Evolutionary conservation across 208 protist species (phyloP).

Genomic region (Lotmaria passim): DNA sequence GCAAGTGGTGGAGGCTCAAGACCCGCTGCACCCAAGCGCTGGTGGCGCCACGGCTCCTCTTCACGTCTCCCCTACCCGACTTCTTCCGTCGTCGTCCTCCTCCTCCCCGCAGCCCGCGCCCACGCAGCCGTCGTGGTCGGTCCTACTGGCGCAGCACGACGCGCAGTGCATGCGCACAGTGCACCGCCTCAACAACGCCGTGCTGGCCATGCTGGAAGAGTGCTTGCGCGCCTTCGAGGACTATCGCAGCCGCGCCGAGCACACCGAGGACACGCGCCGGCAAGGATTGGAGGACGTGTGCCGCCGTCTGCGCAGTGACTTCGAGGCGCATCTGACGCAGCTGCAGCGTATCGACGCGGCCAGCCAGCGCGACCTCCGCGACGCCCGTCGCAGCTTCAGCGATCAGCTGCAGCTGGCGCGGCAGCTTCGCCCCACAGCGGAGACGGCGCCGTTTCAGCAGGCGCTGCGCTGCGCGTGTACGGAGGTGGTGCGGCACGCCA

Average conservation of each 20-base stretch:
- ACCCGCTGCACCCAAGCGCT: not conserved
- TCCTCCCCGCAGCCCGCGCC: not conserved
- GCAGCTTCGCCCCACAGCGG: conserved; percentile 21
- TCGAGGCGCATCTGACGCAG: conserved; percentile 26
- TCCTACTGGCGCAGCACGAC: conserved; percentile 38
- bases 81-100: not conserved
- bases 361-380: conserved; percentile 22
- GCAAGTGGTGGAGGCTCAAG: not conserved
- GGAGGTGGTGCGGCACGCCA: conserved; percentile 45
- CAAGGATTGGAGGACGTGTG: conserved; percentile 27
- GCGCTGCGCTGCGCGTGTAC: conserved; percentile 51
- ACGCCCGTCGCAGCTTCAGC: conserved; percentile 13
- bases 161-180: conserved; percentile 41
- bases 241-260: conserved; percentile 16
- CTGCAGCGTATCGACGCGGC: conserved; percentile 29
- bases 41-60: not conserved
- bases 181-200: conserved; percentile 32
- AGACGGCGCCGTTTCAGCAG: conserved; percentile 44
- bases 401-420: conserved; percentile 20
- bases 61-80: not conserved
- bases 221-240: conserved; percentile 22
- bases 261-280: conserved; percentile 16
- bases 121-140: conserved; percentile 10
- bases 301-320: conserved; percentile 32
- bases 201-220: conserved; percentile 32